phyloP scores from a whole-genome alignment of 1,139 yeast genomes.

The Eremothecium sinecaudum region DNA sequence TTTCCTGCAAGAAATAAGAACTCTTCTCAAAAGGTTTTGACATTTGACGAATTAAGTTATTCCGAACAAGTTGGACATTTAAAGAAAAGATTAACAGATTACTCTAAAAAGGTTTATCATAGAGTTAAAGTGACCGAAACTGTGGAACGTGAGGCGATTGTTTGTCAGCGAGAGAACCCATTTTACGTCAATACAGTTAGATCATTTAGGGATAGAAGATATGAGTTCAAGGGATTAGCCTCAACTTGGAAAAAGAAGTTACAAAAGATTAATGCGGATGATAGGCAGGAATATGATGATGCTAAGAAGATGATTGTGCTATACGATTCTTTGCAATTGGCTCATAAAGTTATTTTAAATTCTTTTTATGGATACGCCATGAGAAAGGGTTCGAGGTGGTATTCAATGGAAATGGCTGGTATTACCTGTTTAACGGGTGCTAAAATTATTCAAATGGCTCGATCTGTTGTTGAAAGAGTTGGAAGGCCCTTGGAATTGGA shows the following conservation, averaged over 20 bases:
- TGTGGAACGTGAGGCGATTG: conserved; percentile 83
- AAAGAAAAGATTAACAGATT: conserved; percentile 74
- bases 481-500: conserved; percentile 95
- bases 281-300: conserved; percentile 59
- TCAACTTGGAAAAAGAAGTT: conserved; percentile 90
- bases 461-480: conserved; percentile 81
- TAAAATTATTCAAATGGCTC: conserved; percentile 93
- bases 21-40: conserved; percentile 39
- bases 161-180: conserved; percentile 96
- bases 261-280: conserved; percentile 43
- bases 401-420: conserved; percentile 99
- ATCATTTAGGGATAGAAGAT: conserved; percentile 89
- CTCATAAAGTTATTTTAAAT: conserved; percentile 92
- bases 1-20: conserved; percentile 48
- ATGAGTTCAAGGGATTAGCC: conserved; percentile 88
- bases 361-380: conserved; percentile 97
- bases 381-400: conserved; percentile 99
- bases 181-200: conserved; percentile 93
- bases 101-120: conserved; percentile 77
- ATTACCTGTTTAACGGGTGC: conserved; percentile 98
- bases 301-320: conserved; percentile 89
- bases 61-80: conserved; percentile 69
- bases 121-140: conserved; percentile 74
- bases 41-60: conserved; percentile 67
- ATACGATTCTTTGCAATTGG: conserved; percentile 90